phyloP scores from a whole-genome alignment of 176 grass and related monocot species.

The Chloris gayana region DNA sequence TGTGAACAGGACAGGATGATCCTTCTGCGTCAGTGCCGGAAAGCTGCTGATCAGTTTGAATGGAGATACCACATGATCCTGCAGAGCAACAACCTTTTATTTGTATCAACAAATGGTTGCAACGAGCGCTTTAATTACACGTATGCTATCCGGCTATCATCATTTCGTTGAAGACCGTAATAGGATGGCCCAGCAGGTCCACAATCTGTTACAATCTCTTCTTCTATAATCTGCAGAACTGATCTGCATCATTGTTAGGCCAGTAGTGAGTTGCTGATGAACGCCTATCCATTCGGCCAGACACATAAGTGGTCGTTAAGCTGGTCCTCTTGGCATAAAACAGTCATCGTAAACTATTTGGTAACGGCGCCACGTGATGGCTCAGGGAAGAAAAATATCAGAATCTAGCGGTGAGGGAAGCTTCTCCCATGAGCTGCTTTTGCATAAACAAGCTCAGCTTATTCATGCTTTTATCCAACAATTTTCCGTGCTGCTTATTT shows the following conservation, averaged over 20 bases:
- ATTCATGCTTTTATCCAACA: slow-evolving; percentile 35
- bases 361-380: slow-evolving; percentile 8
- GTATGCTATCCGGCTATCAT: background rate
- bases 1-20: slow-evolving; percentile 7
- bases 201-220: too few species aligned
- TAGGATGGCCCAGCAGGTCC: background rate
- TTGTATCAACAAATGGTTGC: background rate
- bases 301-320: background rate
- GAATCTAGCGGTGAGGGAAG: slow-evolving; percentile 32
- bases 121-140: background rate
- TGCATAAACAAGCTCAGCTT: slow-evolving; percentile 23
- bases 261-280: background rate
- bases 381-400: slow-evolving; percentile 15
- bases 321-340: background rate
- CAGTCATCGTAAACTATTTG: background rate
- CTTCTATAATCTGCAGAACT: background rate
- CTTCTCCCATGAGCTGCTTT: slow-evolving; percentile 35
- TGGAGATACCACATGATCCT: slow-evolving; percentile 1
- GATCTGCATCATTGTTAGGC: background rate
- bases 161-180: background rate
- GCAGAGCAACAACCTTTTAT: background rate
- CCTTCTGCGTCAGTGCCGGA: background rate
- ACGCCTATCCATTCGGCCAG: background rate
- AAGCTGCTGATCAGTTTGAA: background rate
- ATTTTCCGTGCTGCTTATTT: slow-evolving; percentile 1